Conservation (phyloP, 192 early-diverging fungal genomes). For the Rhizophagus sp. region DNA sequence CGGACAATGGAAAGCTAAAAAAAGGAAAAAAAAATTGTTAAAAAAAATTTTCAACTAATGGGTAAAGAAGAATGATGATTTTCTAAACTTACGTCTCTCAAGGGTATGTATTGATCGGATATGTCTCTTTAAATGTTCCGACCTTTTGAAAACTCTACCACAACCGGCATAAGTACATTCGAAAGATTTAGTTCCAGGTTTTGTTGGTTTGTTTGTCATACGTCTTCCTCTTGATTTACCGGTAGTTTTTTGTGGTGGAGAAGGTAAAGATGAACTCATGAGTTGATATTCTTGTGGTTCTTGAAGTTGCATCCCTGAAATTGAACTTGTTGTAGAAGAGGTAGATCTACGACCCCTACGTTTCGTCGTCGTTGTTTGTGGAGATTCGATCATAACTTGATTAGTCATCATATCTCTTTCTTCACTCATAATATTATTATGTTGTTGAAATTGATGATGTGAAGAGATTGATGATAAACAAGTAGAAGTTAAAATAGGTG, state of each 20-base stretch:
- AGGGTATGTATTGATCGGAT: conserved; percentile 62
- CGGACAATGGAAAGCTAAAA: conserved; percentile 53
- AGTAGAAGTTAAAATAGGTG: neutral
- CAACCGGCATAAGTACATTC: conserved; percentile 55
- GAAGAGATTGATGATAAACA: neutral
- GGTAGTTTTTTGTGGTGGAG: conserved; percentile 34
- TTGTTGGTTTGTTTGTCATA: conserved; percentile 53
- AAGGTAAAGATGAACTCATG: conserved; percentile 8
- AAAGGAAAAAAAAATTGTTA: neutral
- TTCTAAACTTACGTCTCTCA: conserved; percentile 55
- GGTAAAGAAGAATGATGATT: no score
- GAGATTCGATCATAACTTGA: neutral
- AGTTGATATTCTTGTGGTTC: conserved; percentile 18
- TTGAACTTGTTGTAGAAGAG: neutral
- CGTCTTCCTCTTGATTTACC: conserved; percentile 53
- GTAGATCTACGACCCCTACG: neutral
- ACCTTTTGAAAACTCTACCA: conserved; percentile 61
- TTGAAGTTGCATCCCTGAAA: conserved; percentile 7
- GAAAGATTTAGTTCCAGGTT: conserved; percentile 53
- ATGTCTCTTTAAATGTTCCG: conserved; percentile 62
- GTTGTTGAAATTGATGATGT: neutral
- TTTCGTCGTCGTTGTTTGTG: neutral
- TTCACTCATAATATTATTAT: neutral
- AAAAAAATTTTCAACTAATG: neutral
- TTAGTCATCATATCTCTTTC: neutral